These are phyloP conservation scores for Colletotrichum truncatum DNA, from an alignment of 2,329 filamentous ascomycete species.

Conservation along the genomic window DNA sequence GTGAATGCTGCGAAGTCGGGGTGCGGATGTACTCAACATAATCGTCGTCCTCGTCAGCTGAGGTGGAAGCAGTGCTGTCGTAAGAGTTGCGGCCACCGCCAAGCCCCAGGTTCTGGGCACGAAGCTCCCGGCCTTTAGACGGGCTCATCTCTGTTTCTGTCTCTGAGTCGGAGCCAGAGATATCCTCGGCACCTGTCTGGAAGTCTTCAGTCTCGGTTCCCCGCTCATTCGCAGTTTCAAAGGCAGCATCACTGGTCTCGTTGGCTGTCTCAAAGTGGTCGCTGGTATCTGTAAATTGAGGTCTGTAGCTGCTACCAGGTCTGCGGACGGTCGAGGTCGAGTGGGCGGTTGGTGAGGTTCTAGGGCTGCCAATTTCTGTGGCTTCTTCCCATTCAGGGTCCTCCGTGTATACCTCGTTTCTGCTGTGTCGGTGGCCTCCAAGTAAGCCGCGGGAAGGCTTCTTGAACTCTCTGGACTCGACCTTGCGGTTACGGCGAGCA, in stretches of 20 bases:
- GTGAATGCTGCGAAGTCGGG: conserved; percentile 65
- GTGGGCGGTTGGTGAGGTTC: conserved; percentile 46
- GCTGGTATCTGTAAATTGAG: conserved; percentile 57
- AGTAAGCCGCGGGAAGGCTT: conserved; percentile 76
- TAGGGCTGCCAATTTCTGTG: conserved; percentile 59
- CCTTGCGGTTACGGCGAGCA: conserved; percentile 70
- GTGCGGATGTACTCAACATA: conserved; percentile 63
- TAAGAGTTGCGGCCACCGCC: conserved; percentile 71
- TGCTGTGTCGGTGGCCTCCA: conserved; percentile 77
- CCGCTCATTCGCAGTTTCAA: conserved; percentile 79
- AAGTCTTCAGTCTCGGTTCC: conserved; percentile 93
- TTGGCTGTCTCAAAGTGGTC: conserved; percentile 85
- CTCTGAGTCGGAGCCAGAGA: conserved; percentile 74
- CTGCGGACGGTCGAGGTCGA: conserved; percentile 41
- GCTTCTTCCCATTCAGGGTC: conserved; percentile 94
- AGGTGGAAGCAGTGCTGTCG: conserved; percentile 89
- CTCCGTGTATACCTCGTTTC: conserved; percentile 81
- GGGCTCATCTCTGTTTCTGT: conserved; percentile 86
- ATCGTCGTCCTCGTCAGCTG: conserved; percentile 74
- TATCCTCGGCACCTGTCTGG: conserved; percentile 88
- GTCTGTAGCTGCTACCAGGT: conserved; percentile 26
- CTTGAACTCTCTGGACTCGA: conserved; percentile 76
- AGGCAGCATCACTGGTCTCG: conserved; percentile 74
- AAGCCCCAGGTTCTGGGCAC: conserved; percentile 51
- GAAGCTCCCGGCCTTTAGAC: conserved; percentile 53